Percentiles rank a stretch among this genome's conserved stretches.
Evolutionary conservation across 257 asterid species (phyloP).

Genomic region (Ligustrum vulgare): DNA sequence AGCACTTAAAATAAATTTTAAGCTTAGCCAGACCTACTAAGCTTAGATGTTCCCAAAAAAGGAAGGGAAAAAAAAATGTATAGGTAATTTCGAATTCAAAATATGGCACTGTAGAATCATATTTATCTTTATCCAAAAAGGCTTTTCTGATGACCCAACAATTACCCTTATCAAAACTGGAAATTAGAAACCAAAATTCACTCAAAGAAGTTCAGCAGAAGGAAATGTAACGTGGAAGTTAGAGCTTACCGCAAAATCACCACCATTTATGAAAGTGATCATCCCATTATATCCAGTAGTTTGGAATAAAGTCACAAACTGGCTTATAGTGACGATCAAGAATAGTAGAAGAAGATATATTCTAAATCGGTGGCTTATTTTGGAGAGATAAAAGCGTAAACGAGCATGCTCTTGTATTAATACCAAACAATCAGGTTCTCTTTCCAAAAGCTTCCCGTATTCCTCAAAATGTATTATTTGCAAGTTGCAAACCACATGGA

Average conservation of each 20-base stretch:
- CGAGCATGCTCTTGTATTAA: conserved; percentile 75
- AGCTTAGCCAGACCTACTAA: not conserved
- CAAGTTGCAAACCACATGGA: conserved; percentile 74
- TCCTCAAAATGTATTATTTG: conserved; percentile 84
- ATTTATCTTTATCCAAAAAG: not conserved
- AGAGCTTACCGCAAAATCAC: conserved; percentile 89
- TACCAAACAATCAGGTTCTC: conserved; percentile 53
- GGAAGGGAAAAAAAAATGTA: not conserved
- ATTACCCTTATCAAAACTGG: not conserved
- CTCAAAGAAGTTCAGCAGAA: not conserved
- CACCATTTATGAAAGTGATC: conserved; percentile 64
- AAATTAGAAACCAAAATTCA: conserved; percentile 6
- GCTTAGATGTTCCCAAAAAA: not conserved
- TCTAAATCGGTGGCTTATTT: conserved; percentile 88
- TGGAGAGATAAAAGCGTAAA: conserved; percentile 63
- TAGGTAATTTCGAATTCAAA: not conserved
- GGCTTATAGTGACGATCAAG: conserved; percentile 68
- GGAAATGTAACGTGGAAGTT: conserved; percentile 3
- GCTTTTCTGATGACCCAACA: not conserved
- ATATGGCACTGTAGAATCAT: not conserved
- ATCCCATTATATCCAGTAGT: conserved; percentile 64
- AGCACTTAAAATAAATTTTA: not conserved
- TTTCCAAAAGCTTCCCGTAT: conserved; percentile 71
- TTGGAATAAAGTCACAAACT: conserved; percentile 66
- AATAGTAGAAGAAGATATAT: conserved; percentile 74